A percentile compares a stretch with the other conserved stretches of the same genome.
Evolutionary conservation across 1,139 yeast species (phyloP).

Genomic region (Suhomyces maxii): DNA sequence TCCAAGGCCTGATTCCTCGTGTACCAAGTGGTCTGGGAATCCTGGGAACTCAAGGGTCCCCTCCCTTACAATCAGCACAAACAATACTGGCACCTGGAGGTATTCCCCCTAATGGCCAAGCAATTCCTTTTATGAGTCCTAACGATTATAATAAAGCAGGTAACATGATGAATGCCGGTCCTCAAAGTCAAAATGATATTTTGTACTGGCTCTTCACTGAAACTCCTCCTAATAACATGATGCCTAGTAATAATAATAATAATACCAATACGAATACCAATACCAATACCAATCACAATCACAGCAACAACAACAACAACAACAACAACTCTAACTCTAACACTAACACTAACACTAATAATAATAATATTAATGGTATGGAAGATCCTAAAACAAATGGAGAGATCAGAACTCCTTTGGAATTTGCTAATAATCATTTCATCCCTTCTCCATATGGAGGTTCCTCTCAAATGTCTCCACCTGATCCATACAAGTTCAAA

Average conservation of each 20-base stretch:
- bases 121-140: neutral
- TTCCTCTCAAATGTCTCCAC: neutral
- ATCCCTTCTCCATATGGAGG: constrained; percentile 8
- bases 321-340: too few species aligned
- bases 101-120: neutral
- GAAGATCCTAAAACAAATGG: neutral
- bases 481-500: neutral
- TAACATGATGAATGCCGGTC: constrained; percentile 4
- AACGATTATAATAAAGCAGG: neutral
- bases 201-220: constrained; percentile 43
- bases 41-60: too few species aligned
- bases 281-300: too few species aligned
- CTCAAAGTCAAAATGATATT: constrained; percentile 35
- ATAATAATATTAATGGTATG: neutral
- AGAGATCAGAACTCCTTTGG: constrained; percentile 2
- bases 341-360: too few species aligned
- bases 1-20: too few species aligned
- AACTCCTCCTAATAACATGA: constrained; percentile 12
- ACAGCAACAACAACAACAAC: too few species aligned
- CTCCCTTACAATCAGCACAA: neutral
- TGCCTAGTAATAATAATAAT: neutral
- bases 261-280: too few species aligned
- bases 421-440: constrained; percentile 1
- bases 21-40: too few species aligned
- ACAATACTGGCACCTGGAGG: neutral